Evolutionary conservation across 75 land plant species (phyloP).

Genomic region (Isoetes taiwanensis): DNA sequence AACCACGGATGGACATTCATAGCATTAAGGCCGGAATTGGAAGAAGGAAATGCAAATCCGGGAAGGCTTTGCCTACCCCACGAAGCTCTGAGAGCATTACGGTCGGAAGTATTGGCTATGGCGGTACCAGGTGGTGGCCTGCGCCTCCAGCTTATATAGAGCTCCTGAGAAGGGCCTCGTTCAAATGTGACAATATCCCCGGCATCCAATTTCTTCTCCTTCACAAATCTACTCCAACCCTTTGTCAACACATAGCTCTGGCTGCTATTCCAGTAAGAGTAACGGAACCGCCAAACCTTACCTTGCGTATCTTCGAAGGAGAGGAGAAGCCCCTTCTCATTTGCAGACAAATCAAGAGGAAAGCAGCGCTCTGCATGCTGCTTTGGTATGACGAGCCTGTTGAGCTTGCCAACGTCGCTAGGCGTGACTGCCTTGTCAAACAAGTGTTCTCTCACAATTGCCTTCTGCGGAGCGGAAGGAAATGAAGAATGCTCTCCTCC

Average conservation of each 20-base stretch:
- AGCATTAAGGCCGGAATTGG: too few relatives aligned
- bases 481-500: background rate
- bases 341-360: slow-evolving; percentile 34
- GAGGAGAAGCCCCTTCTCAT: slow-evolving; percentile 45
- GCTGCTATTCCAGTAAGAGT: slow-evolving; percentile 87
- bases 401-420: slow-evolving; percentile 87
- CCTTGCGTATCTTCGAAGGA: slow-evolving; percentile 58
- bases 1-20: too few relatives aligned
- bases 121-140: too few relatives aligned
- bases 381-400: slow-evolving; percentile 77
- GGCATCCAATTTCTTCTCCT: slow-evolving; percentile 69
- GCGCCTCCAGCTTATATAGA: slow-evolving; percentile 46
- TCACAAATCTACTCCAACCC: slow-evolving; percentile 85
- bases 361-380: slow-evolving; percentile 88
- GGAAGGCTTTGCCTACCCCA: too few relatives aligned
- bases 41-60: too few relatives aligned
- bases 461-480: background rate
- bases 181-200: slow-evolving; percentile 58
- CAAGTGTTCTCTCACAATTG: slow-evolving; percentile 36
- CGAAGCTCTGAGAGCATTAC: too few relatives aligned
- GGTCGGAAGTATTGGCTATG: too few relatives aligned
- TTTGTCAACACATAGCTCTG: slow-evolving; percentile 89
- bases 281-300: slow-evolving; percentile 66
- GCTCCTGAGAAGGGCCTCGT: slow-evolving; percentile 39
- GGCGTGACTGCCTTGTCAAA: slow-evolving; percentile 92